Evolutionary conservation across 495 filamentous ascomycete species (phyloP).

Genomic region (Neurospora terricola): DNA sequence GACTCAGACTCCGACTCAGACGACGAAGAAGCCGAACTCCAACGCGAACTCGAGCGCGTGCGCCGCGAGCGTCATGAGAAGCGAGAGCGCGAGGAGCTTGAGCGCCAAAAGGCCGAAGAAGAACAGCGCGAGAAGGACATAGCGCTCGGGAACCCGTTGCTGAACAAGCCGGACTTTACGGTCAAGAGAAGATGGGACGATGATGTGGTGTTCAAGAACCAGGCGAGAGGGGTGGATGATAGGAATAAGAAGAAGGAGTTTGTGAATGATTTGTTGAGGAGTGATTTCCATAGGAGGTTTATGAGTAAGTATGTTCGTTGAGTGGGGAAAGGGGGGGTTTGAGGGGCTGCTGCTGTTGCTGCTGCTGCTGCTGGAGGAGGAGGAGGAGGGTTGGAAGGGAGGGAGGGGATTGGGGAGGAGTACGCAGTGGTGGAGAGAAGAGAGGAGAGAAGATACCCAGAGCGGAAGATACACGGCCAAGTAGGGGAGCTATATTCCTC

Average conservation of each 20-base stretch:
- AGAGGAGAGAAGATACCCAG: neutral
- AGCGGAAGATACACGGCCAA: neutral
- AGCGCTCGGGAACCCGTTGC: slow-evolving; percentile 81
- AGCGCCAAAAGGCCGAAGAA: slow-evolving; percentile 65
- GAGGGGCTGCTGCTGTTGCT: neutral
- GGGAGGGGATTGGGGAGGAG: neutral
- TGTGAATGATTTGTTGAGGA: slow-evolving; percentile 91
- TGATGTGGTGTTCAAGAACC: slow-evolving; percentile 99
- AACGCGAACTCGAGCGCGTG: slow-evolving; percentile 91
- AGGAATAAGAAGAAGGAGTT: slow-evolving; percentile 87
- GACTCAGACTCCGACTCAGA: slow-evolving; percentile 44
- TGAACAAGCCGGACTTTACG: slow-evolving; percentile 67
- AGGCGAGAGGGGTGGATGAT: slow-evolving; percentile 89
- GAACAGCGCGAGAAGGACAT: slow-evolving; percentile 81
- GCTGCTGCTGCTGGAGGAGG: no score
- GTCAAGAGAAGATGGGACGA: slow-evolving; percentile 90
- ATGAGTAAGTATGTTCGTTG: slow-evolving; percentile 63
- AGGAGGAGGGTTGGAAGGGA: neutral
- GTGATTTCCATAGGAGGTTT: slow-evolving; percentile 95
- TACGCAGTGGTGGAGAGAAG: neutral
- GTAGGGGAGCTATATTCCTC: neutral
- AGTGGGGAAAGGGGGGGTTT: neutral
- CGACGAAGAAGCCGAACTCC: slow-evolving; percentile 82
- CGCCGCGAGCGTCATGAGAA: slow-evolving; percentile 80
- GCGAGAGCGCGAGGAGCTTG: slow-evolving; percentile 75